Base-by-base conservation (phyloP, 768 basidiomycete genomes). In the Mycena latifolia region DNA sequence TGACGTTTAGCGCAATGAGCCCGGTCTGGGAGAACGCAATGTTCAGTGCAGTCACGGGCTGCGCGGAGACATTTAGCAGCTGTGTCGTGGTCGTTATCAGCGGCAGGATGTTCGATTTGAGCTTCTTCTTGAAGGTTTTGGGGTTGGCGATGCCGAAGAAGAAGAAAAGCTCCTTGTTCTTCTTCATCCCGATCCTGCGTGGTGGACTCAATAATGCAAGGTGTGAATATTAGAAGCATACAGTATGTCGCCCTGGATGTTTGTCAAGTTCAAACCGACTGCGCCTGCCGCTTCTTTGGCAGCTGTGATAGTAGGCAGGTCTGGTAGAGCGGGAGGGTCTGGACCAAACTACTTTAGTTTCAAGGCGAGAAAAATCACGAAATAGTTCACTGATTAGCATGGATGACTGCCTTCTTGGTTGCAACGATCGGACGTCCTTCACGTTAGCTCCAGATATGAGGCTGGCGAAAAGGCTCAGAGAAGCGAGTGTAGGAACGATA, bases 221-320 rank as follows among this genome's bases (percentile, higher is more conserved):
- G n/a, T n/a, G n/a, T n/a, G n/a, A n/a, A n/a, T n/a, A 24, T 12
- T 29, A 55, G 7, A 22, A 33, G 27, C 67, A 2, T 37, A 73
- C 72, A 73, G 28, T 22, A 73, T 70, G 55, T 73, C 72, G 11
- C 69, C 70, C 48, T 74, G 73, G 31, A 74, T 64, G 55, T 74
- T 56, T 35, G 45, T 52, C 43, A 70, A 41, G 31, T 69, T 64
- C 24, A 74, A 58, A 45, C 41, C 48, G 25, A 43, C 60, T 5
- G 54, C 31, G 5, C 15, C 39, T 5, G 64, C 56, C 14, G 56
- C 57, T 9, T 27, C 22, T 24, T 31, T 37, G 17, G 43, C 55
- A 10, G 41, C 18, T 4, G 12, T 14, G 18, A 37, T 2, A n/a
- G 27, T 56, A 3, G 55, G 55, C 18, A 56, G 55, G 17, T 27